phyloP scores from a whole-genome alignment of 2,329 filamentous ascomycete genomes.

The Trichoderma brevicompactum region DNA sequence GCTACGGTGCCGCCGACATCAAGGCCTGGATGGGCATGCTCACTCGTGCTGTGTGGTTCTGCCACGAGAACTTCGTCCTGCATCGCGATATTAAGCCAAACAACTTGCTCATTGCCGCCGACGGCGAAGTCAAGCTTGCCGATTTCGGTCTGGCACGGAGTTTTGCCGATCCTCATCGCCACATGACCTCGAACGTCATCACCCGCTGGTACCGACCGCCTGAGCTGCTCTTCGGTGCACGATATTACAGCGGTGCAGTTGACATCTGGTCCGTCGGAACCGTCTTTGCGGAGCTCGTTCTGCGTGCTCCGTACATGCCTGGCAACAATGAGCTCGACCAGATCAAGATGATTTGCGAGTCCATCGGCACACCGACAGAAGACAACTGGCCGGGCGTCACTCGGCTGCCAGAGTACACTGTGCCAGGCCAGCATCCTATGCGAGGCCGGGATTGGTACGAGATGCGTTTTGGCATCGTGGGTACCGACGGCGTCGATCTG shows the following conservation, averaged over 20 bases:
- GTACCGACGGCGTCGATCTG: constrained; percentile 81
- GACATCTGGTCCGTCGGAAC: constrained; percentile 94
- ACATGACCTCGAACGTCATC: constrained; percentile 94
- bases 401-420: constrained; percentile 78
- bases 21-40: constrained; percentile 99
- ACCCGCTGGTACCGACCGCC: constrained; percentile 96
- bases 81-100: constrained; percentile 99
- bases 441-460: constrained; percentile 74
- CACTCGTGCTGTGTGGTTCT: constrained; percentile 91
- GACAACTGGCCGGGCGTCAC: constrained; percentile 94
- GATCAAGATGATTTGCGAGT: constrained; percentile 79
- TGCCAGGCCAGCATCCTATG: constrained; percentile 65
- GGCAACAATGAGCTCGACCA: constrained; percentile 87
- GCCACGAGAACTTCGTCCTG: constrained; percentile 90
- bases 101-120: constrained; percentile 91
- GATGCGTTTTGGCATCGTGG: constrained; percentile 77
- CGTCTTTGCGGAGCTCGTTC: constrained; percentile 88
- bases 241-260: constrained; percentile 86
- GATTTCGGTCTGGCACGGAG: constrained; percentile 94
- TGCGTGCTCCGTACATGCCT: constrained; percentile 80
- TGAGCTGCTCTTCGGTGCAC: constrained; percentile 88
- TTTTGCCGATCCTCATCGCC: constrained; percentile 84
- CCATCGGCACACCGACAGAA: constrained; percentile 88
- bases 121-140: constrained; percentile 92
- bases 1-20: constrained; percentile 86